These are phyloP conservation scores for Talaromyces nanjingensis DNA, from an alignment of 495 filamentous ascomycete genomes.

Conservation along the genomic window DNA sequence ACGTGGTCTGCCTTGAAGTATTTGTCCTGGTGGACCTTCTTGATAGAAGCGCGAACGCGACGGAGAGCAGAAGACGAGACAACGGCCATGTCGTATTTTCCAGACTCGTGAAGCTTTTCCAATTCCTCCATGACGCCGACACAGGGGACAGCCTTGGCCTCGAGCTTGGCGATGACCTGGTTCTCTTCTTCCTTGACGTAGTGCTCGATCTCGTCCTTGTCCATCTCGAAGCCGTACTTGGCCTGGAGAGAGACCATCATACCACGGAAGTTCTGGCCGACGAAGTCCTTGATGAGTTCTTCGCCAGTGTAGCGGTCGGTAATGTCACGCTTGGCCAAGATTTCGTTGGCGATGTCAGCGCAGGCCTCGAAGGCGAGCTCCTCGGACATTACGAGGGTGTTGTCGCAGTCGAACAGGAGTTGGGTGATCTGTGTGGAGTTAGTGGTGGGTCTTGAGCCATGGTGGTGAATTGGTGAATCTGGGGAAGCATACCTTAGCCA, in stretches of 20 bases:
- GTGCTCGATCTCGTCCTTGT: constrained; percentile 57
- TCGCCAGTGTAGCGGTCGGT: constrained; percentile 71
- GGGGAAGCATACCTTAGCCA: constrained; percentile 35
- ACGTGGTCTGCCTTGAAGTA: constrained; percentile 70
- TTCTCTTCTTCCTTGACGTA: constrained; percentile 80
- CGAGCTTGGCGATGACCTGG: constrained; percentile 74
- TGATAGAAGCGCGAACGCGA: constrained; percentile 70
- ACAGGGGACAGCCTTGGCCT: constrained; percentile 63
- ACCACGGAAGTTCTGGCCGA: constrained; percentile 94
- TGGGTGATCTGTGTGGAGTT: constrained; percentile 55
- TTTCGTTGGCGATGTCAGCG: constrained; percentile 86
- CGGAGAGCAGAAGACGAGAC: constrained; percentile 75
- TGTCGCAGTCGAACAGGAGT: constrained; percentile 95
- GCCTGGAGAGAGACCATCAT: constrained; percentile 72
- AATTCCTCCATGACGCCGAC: constrained; percentile 65
- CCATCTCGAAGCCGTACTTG: constrained; percentile 68
- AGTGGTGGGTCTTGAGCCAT: constrained; percentile 14
- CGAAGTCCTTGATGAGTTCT: constrained; percentile 77
- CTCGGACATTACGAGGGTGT: constrained; percentile 92
- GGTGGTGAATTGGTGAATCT: neutral
- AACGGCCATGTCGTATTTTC: constrained; percentile 72
- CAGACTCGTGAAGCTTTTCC: constrained; percentile 50
- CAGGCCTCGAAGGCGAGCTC: constrained; percentile 90
- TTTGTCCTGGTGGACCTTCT: constrained; percentile 73
- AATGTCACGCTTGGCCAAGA: constrained; percentile 61